These are phyloP conservation scores for Clonostachys solani DNA, from an alignment of 2,329 filamentous ascomycete genomes.

Conservation along the genomic window DNA sequence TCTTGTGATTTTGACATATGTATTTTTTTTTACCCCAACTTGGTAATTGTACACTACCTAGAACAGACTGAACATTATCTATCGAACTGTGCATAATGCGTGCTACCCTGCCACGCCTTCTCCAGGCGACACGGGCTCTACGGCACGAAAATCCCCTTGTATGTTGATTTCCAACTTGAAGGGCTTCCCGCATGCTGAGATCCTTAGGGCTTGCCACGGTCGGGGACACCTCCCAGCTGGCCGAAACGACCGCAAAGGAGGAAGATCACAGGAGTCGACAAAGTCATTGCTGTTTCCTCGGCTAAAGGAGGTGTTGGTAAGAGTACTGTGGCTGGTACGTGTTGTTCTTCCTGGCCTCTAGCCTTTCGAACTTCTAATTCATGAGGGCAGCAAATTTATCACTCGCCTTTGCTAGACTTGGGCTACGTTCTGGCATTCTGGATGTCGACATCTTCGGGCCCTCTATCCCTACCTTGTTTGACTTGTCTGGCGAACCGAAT, in stretches of 20 bases:
- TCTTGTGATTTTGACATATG: too few relatives aligned
- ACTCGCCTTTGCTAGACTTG: slow-evolving; percentile 77
- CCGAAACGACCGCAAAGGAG: slow-evolving; percentile 77
- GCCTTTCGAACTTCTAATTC: background rate
- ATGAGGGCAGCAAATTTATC: slow-evolving; percentile 65
- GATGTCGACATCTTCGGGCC: slow-evolving; percentile 98
- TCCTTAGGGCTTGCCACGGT: slow-evolving; percentile 74
- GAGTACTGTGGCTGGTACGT: slow-evolving; percentile 78
- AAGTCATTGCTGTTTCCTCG: slow-evolving; percentile 94
- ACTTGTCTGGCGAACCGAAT: slow-evolving; percentile 74
- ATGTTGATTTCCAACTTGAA: slow-evolving; percentile 6
- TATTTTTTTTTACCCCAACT: too few relatives aligned
- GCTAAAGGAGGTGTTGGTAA: slow-evolving; percentile 99
- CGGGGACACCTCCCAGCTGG: slow-evolving; percentile 51
- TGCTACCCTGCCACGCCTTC: slow-evolving; percentile 26
- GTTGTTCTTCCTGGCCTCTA: background rate
- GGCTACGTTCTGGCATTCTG: slow-evolving; percentile 79
- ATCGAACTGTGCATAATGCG: background rate
- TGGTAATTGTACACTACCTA: too few relatives aligned
- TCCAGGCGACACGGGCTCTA: slow-evolving; percentile 20
- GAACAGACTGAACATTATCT: too few relatives aligned
- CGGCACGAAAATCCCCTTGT: slow-evolving; percentile 87
- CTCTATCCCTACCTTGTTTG: slow-evolving; percentile 85
- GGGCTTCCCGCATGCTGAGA: slow-evolving; percentile 1
- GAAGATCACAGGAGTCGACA: slow-evolving; percentile 78